Percentiles rank a stretch among this genome's conserved stretches.
Evolutionary conservation across 1,284 basidiomycete species (phyloP).

Genomic region (Leccinum colubrinum): DNA sequence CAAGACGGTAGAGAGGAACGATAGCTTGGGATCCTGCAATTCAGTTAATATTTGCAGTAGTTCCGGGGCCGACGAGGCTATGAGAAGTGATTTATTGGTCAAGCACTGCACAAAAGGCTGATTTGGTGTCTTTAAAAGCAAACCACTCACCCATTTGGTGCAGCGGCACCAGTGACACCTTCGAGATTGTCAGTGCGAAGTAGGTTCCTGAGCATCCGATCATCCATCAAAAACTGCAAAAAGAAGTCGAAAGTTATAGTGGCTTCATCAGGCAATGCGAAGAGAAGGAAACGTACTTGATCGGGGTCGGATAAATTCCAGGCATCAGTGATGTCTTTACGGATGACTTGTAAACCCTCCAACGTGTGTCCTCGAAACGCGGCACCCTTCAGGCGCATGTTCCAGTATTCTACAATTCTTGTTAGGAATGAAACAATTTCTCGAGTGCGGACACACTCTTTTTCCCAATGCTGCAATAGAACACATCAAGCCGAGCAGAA

Average conservation of each 20-base stretch:
- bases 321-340: slow-evolving; percentile 22
- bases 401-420: slow-evolving; percentile 29
- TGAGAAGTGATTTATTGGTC: neutral
- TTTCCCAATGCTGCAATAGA: slow-evolving; percentile 22
- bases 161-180: slow-evolving; percentile 7
- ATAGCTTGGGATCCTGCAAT: neutral
- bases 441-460: slow-evolving; percentile 12
- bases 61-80: slow-evolving; percentile 2
- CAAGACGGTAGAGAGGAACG: neutral
- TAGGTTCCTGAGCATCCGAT: slow-evolving; percentile 9
- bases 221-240: slow-evolving; percentile 13
- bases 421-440: neutral
- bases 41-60: too few species aligned
- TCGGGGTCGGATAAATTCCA: slow-evolving; percentile 32
- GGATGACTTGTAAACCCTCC: slow-evolving; percentile 22
- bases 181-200: slow-evolving; percentile 7
- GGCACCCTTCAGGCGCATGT: slow-evolving; percentile 20
- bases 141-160: slow-evolving; percentile 2
- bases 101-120: neutral
- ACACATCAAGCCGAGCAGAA: neutral
- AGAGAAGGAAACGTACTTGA: slow-evolving; percentile 10
- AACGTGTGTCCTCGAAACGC: slow-evolving; percentile 19
- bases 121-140: neutral
- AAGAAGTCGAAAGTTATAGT: neutral
- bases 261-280: neutral